Conservation (phyloP, 192 early-diverging fungal species). For the Coemansia sp. region DNA sequence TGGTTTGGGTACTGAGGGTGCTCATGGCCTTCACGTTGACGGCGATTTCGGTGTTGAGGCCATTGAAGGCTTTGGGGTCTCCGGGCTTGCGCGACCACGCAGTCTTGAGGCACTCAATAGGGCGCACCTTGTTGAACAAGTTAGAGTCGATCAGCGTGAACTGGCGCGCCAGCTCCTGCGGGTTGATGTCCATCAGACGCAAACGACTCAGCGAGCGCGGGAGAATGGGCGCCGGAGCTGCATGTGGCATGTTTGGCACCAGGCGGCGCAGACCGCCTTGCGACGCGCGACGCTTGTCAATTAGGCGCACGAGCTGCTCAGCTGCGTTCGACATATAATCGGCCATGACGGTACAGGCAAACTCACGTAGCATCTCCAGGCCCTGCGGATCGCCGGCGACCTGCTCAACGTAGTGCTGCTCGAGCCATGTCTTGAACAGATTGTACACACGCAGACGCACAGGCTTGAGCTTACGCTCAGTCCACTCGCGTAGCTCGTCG, state of each 20-base stretch:
- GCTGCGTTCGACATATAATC: slow-evolving; percentile 69
- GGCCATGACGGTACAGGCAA: slow-evolving; percentile 72
- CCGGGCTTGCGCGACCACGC: slow-evolving; percentile 78
- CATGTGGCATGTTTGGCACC: slow-evolving; percentile 62
- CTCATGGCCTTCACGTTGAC: slow-evolving; percentile 88
- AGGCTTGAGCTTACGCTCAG: slow-evolving; percentile 80
- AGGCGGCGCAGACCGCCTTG: slow-evolving; percentile 62
- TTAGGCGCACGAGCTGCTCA: slow-evolving; percentile 70
- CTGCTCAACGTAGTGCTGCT: slow-evolving; percentile 82
- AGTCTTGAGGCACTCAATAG: slow-evolving; percentile 87
- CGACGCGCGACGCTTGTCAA: slow-evolving; percentile 71
- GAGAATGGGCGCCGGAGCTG: slow-evolving; percentile 75
- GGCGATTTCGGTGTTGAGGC: slow-evolving; percentile 59
- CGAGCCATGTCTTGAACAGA: slow-evolving; percentile 94
- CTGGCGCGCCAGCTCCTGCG: slow-evolving; percentile 91
- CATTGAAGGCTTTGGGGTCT: slow-evolving; percentile 57
- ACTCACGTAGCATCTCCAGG: slow-evolving; percentile 69
- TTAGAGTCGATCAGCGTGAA: slow-evolving; percentile 91
- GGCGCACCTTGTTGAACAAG: slow-evolving; percentile 78
- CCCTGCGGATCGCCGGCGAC: slow-evolving; percentile 69
- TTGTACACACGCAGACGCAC: slow-evolving; percentile 94
- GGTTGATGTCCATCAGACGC: slow-evolving; percentile 84
- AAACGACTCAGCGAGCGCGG: slow-evolving; percentile 78
- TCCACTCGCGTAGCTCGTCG: slow-evolving; percentile 76
- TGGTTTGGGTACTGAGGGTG: slow-evolving; percentile 78